phyloP scores from a whole-genome alignment of 2,329 filamentous ascomycete species.

The Macrophomina tecta region DNA sequence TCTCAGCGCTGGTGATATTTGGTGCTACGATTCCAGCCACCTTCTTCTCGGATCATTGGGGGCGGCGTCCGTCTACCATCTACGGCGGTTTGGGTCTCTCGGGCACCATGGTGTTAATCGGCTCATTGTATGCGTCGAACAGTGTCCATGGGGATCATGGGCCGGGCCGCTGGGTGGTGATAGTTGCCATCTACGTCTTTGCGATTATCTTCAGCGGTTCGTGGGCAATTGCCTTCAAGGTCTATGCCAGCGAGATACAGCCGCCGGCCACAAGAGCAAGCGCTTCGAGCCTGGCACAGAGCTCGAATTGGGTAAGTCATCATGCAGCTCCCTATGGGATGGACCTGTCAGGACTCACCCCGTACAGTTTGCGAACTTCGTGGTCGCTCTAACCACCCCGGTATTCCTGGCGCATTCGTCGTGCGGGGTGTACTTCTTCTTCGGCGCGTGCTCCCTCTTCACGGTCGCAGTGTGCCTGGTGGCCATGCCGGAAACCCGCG shows the following conservation, averaged over 20 bases:
- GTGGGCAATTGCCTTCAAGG: slow-evolving; percentile 63
- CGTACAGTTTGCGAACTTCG: slow-evolving; percentile 38
- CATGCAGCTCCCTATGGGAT: not conserved
- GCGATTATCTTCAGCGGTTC: slow-evolving; percentile 54
- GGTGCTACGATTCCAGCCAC: slow-evolving; percentile 63
- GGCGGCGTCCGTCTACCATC: slow-evolving; percentile 61
- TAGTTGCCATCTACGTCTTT: slow-evolving; percentile 57
- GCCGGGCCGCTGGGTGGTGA: slow-evolving; percentile 57
- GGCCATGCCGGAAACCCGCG: slow-evolving; percentile 60
- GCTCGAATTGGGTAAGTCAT: slow-evolving; percentile 58
- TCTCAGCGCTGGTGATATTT: slow-evolving; percentile 66
- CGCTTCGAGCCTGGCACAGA: slow-evolving; percentile 60
- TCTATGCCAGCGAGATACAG: slow-evolving; percentile 66
- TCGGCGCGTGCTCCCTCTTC: slow-evolving; percentile 36
- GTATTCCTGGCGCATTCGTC: slow-evolving; percentile 55
- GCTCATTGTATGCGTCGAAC: slow-evolving; percentile 57
- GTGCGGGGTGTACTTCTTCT: slow-evolving; percentile 43
- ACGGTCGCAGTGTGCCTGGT: slow-evolving; percentile 37
- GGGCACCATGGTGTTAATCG: slow-evolving; percentile 61
- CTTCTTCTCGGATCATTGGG: slow-evolving; percentile 63
- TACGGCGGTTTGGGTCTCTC: slow-evolving; percentile 60
- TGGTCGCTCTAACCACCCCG: slow-evolving; percentile 51
- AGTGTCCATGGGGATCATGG: slow-evolving; percentile 48
- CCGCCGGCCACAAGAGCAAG: slow-evolving; percentile 61
- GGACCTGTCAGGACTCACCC: not conserved